Evolutionary conservation across 306 rosid genomes (phyloP), one percentile per base, ranked within the genome.

Genomic region (Fragaria iinumae): DNA sequence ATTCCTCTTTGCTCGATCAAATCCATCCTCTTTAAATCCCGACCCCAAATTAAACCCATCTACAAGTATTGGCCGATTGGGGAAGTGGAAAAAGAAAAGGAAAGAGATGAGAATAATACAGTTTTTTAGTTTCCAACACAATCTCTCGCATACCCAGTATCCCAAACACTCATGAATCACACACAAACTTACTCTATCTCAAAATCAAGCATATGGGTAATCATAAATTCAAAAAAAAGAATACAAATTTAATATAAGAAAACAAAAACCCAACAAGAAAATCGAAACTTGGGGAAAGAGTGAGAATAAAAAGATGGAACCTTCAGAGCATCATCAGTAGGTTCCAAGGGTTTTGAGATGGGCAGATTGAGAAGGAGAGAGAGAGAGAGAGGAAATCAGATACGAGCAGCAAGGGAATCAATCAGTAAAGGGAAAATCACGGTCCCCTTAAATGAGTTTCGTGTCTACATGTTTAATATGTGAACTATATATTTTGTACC

Each of bases 241-340:
- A 59, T 25, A 2, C 2, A 20, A 55, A 7, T 23, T 11, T 3
- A 25, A 1, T 7, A 5, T 5, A 60, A 73, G 21, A 56, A 20
- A 20, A 1, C 3, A 29, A 36, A 57, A 56, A 50, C 17, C 55
- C 38, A 67, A 41, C 16, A 47, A 66, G 10, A 23, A 25, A 74
- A 65, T 12, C 14, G 7, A 67, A 67, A 38, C 36, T 2, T 18
- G 45, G 29, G 5, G 7, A 14, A 38, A 59, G 3, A 25, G 25
- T 2, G 27, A 23, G 63, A 56, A 3, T 14, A 8, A 29, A 62
- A 47, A 38, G 21, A 23, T 56, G 41, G 87, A 81, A 81, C 90
- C 87, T 86, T 83, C 90, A 86, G 90, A 48, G 90, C 38, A 69
- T 67, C 90, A 86, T 83, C 90, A 83, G 59, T 34, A 86, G 87